Conservation (phyloP, 2,329 filamentous ascomycete genomes). For the Leptodontidium sp. region DNA sequence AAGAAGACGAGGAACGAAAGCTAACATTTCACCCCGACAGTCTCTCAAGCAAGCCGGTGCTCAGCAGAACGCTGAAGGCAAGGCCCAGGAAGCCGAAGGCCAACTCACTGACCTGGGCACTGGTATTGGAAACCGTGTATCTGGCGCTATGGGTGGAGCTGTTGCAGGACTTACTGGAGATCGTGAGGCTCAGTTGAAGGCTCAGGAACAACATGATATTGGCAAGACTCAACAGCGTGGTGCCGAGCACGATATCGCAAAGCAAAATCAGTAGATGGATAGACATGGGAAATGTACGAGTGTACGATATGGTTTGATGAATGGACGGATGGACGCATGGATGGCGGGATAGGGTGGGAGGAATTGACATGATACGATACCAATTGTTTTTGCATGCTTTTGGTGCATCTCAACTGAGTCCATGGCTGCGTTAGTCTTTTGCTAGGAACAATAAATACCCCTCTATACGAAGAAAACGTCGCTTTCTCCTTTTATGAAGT, state of each 20-base stretch:
- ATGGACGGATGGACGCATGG: conserved; percentile 19
- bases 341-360: not conserved
- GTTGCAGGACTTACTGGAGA: conserved; percentile 79
- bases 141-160: conserved; percentile 75
- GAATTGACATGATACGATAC: not conserved
- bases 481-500: no score
- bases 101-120: conserved; percentile 78
- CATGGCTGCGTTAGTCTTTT: conserved; percentile 6
- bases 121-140: conserved; percentile 72
- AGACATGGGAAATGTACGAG: not conserved
- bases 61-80: conserved; percentile 81
- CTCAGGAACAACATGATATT: conserved; percentile 73
- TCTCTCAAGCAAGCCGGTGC: conserved; percentile 77
- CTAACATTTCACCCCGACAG: conserved; percentile 45
- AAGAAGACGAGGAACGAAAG: not conserved
- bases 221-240: conserved; percentile 88
- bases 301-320: conserved; percentile 29
- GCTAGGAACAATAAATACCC: conserved; percentile 24
- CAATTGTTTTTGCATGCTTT: conserved; percentile 15
- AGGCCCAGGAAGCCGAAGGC: conserved; percentile 82
- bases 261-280: conserved; percentile 51
- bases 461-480: conserved; percentile 9
- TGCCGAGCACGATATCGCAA: conserved; percentile 81
- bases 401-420: conserved; percentile 20
- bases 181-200: conserved; percentile 67